Evolutionary conservation across 1,284 basidiomycete species (phyloP), one percentile per base, ranked within the genome.

Genomic region (Cryptococcus hybrid): DNA sequence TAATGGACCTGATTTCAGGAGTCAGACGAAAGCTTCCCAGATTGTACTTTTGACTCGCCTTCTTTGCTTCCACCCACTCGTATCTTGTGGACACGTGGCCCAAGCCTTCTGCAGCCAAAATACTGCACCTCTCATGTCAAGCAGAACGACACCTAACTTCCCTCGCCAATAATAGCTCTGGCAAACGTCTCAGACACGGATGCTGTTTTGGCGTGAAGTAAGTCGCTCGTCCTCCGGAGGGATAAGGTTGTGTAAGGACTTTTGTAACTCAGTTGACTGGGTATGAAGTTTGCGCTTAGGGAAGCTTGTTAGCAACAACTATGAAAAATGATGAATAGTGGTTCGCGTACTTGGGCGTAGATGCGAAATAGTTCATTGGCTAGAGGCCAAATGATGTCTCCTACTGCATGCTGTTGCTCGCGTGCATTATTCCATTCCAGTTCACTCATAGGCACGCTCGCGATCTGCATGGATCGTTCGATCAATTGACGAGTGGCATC

Each of bases 91-190:
- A 56, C 66, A 68, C 6, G 56, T 42, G 35, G 35, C 46, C 70
- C 67, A 73, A 15, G 71, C 70, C 54, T 67, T 68, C 47, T 74
- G 70, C 35, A 76, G 58, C 67, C 68, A 74, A 8, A 54, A 52
- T 45, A 65, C 64, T 7, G 71, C 70, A 1, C 54, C 40, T 5
- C 73, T 52, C 48, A 73, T 66, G 40, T 74, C 69, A 6, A 76
- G 62, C 43, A 76, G 55, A 6, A 72, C 64, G 13, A 75, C 65
- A 7, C 66, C 64, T 3, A 75, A 55, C 52, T 62, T 58, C 6
- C 74, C 74, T n/a, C 74, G 62, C 73, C 73, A 75, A 58, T 75
- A 76, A 43, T 73, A 75, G 51, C 60, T 69, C 60, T 76, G 66
- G 13, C 67, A 70, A 0, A 76, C 49, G 8, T 66, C 67, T 2